Conservation (phyloP, 257 asterid species). For the Anisodus acutangulus region DNA sequence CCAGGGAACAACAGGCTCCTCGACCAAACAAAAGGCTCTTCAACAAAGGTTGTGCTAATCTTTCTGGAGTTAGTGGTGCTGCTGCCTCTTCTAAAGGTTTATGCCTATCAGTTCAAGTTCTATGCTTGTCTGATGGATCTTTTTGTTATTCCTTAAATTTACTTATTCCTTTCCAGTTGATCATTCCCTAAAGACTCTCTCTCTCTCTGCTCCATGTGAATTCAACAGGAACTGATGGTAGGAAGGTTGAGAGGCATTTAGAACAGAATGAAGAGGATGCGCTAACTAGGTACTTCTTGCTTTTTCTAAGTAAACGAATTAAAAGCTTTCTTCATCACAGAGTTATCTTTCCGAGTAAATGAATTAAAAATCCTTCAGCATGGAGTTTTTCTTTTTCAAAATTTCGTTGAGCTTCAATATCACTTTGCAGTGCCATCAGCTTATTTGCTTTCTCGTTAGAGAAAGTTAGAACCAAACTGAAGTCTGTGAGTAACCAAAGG, state of each 20-base stretch:
- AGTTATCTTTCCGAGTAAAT: conserved; percentile 29
- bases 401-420: neutral
- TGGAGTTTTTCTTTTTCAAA: conserved; percentile 16
- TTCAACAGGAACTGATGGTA: conserved; percentile 50
- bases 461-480: conserved; percentile 71
- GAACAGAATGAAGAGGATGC: conserved; percentile 62
- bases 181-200: conserved; percentile 13
- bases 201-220: conserved; percentile 9
- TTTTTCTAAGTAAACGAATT: conserved; percentile 30
- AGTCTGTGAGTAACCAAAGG: conserved; percentile 60
- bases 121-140: conserved; percentile 30
- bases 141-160: conserved; percentile 28
- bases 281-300: conserved; percentile 64
- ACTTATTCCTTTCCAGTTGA: conserved; percentile 5
- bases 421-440: conserved; percentile 67
- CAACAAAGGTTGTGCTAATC: conserved; percentile 45
- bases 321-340: neutral
- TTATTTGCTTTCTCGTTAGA: conserved; percentile 66
- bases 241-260: conserved; percentile 47
- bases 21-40: conserved; percentile 27
- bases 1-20: conserved; percentile 1
- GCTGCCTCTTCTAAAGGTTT: conserved; percentile 58
- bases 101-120: conserved; percentile 32
- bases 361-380: conserved; percentile 6
- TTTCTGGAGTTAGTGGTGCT: conserved; percentile 45